Conservation (phyloP, 768 basidiomycete species). For the Mycena vulgaris region DNA sequence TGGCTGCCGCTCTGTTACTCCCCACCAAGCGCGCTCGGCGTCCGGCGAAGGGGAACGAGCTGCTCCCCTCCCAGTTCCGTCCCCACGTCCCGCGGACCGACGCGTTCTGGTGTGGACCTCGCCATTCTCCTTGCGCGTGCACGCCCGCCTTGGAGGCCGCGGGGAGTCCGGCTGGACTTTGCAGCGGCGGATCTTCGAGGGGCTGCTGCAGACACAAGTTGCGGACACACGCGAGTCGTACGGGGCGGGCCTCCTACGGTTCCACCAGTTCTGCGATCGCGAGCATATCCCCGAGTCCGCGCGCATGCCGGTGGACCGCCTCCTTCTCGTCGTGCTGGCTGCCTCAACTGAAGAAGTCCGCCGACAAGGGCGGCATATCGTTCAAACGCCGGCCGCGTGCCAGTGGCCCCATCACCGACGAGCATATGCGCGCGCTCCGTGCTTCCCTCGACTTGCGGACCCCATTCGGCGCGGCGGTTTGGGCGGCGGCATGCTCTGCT, state of each 20-base stretch:
- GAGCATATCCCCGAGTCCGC: not conserved
- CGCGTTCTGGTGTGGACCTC: not conserved
- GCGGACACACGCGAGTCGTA: not conserved
- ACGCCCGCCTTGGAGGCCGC: too few relatives aligned
- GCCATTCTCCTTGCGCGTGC: not conserved
- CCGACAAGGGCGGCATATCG: not conserved
- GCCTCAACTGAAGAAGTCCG: not conserved
- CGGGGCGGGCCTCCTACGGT: not conserved
- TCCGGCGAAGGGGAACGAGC: not conserved
- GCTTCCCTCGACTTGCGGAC: not conserved
- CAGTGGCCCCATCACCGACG: not conserved
- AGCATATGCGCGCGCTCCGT: not conserved
- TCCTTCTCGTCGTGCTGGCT: not conserved
- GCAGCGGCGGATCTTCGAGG: not conserved
- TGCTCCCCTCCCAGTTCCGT: not conserved
- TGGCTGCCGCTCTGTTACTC: not conserved
- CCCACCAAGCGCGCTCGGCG: not conserved
- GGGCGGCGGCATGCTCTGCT: too few relatives aligned
- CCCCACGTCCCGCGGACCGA: constrained; percentile 4
- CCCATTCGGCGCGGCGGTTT: not conserved
- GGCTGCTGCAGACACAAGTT: not conserved
- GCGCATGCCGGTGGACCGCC: not conserved
- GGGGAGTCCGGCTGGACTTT: too few relatives aligned
- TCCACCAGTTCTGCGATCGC: not conserved
- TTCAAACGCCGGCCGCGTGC: not conserved